phyloP scores from a whole-genome alignment of 305 asterid species.

The Caryopteris hybrid region DNA sequence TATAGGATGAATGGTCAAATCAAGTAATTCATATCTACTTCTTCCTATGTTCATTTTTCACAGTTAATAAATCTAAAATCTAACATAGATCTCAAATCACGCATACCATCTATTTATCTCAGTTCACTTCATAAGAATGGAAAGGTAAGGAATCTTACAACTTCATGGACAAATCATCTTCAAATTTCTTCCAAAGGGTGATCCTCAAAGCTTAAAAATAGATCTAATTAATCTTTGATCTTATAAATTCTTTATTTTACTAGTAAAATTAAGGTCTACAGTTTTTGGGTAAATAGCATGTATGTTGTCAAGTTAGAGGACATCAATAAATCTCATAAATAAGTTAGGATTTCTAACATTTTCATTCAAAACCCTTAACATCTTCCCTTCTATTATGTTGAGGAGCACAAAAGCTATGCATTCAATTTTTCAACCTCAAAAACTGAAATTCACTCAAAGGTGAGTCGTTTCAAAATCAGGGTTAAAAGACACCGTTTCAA shows the following conservation, averaged over 20 bases:
- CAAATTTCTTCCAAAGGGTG: too few species aligned
- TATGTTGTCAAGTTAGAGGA: background rate
- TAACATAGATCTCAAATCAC: background rate
- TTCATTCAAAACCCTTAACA: too few species aligned
- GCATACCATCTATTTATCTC: background rate
- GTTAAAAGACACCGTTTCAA: background rate
- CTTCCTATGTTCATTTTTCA: background rate
- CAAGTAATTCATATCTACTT: background rate
- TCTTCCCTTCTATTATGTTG: too few species aligned
- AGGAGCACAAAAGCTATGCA: background rate
- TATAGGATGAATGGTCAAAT: background rate
- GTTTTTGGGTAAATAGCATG: background rate
- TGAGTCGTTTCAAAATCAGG: background rate
- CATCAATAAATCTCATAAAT: background rate
- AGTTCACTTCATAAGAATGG: too few species aligned
- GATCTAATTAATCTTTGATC: background rate
- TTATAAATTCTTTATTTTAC: background rate
- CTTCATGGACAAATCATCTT: background rate
- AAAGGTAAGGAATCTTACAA: background rate
- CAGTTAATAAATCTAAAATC: background rate
- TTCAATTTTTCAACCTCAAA: background rate
- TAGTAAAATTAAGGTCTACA: background rate
- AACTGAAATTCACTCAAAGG: background rate
- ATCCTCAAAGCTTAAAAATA: background rate
- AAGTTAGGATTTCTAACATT: background rate